Conservation (phyloP, 1,284 basidiomycete species). For the Ceratobasidium sp. region DNA sequence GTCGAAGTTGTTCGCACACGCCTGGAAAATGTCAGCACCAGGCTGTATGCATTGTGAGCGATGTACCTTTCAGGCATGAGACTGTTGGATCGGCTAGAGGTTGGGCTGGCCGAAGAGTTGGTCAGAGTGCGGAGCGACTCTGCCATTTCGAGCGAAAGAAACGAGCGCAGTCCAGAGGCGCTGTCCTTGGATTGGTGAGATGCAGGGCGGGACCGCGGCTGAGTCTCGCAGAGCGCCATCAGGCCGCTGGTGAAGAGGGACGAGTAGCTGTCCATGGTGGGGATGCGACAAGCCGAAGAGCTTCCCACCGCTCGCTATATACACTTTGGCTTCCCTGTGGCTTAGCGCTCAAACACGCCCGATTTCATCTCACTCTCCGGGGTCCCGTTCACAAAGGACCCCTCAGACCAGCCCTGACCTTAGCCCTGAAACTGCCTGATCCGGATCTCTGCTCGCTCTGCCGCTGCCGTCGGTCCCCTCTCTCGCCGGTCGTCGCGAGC, state of each 20-base stretch:
- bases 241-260: constrained; percentile 41
- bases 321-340: neutral
- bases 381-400: neutral
- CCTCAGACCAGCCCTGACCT: no score
- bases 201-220: neutral
- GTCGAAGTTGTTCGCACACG: neutral
- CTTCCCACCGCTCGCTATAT: constrained; percentile 1
- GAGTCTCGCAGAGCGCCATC: constrained; percentile 32
- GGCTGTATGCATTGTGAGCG: neutral
- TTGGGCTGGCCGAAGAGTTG: neutral
- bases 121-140: constrained; percentile 32
- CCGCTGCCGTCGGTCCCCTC: neutral
- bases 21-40: neutral
- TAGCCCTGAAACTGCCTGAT: no score
- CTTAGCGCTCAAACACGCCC: neutral
- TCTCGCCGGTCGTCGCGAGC: neutral
- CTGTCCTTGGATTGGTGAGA: constrained; percentile 14
- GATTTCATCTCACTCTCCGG: neutral
- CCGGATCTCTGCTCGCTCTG: neutral
- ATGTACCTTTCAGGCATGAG: constrained; percentile 11
- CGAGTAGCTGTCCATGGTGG: constrained; percentile 39
- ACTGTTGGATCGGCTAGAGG: constrained; percentile 6
- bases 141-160: constrained; percentile 39
- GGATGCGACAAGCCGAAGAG: neutral
- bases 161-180: constrained; percentile 15